phyloP scores from a whole-genome alignment of 345 rosid genomes.

The Pugionium cornutum region DNA sequence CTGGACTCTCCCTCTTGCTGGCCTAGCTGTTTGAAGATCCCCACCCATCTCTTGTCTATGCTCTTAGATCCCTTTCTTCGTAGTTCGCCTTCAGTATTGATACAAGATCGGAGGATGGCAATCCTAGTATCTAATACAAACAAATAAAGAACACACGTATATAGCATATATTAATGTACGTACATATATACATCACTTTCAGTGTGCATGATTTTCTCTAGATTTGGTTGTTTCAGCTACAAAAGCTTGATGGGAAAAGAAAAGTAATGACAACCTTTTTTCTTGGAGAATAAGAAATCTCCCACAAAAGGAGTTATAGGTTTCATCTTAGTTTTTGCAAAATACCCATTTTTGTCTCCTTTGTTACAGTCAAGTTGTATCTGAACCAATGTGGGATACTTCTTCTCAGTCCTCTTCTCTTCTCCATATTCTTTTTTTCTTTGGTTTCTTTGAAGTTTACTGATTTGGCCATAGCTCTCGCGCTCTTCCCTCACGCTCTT shows the following conservation, averaged over 20 bases:
- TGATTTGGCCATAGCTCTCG: slow-evolving; percentile 15
- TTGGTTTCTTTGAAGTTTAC: slow-evolving; percentile 33
- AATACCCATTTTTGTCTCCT: slow-evolving; percentile 37
- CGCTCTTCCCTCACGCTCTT: slow-evolving; percentile 21
- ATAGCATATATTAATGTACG: slow-evolving; percentile 8
- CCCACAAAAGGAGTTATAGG: slow-evolving; percentile 80
- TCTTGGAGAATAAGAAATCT: slow-evolving; percentile 64
- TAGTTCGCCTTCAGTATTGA: too few species aligned
- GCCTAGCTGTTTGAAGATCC: too few species aligned
- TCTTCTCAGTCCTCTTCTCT: slow-evolving; percentile 51
- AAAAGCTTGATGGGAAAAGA: too few species aligned
- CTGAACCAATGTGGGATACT: slow-evolving; percentile 56
- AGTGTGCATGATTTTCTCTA: slow-evolving; percentile 16
- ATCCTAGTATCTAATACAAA: neutral
- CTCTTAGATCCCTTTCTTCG: too few species aligned
- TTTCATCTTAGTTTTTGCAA: slow-evolving; percentile 54
- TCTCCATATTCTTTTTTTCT: slow-evolving; percentile 36
- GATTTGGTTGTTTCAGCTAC: slow-evolving; percentile 11
- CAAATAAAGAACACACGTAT: slow-evolving; percentile 13
- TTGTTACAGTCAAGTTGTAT: slow-evolving; percentile 49
- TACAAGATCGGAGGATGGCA: too few species aligned
- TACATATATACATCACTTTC: slow-evolving; percentile 15
- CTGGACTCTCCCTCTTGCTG: too few species aligned
- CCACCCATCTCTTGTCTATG: too few species aligned
- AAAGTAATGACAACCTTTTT: slow-evolving; percentile 35